Conservation (phyloP, 2,329 filamentous ascomycete genomes). For the Byssoonygena ceratinophila region DNA sequence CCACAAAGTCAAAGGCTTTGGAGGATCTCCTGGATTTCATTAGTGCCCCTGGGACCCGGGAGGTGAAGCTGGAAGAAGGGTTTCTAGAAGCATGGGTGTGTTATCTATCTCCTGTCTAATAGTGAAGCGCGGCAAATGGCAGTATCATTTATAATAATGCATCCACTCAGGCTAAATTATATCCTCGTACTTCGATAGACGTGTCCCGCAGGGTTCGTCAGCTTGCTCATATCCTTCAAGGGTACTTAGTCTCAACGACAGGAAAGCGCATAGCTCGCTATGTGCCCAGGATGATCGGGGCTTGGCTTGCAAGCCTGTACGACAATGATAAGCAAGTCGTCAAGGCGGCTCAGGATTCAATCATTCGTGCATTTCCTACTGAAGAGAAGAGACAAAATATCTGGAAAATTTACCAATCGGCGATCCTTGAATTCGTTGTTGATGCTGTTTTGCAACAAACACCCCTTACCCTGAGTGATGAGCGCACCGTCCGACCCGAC, state of each 20-base stretch:
- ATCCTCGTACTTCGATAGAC: conserved; percentile 83
- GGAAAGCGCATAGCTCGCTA: conserved; percentile 76
- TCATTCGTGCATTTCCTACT: conserved; percentile 64
- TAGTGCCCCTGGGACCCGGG: conserved; percentile 42
- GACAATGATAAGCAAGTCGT: conserved; percentile 71
- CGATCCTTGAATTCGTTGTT: conserved; percentile 71
- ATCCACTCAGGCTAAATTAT: conserved; percentile 59
- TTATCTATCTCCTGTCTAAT: conserved; percentile 22
- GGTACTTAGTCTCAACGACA: conserved; percentile 45
- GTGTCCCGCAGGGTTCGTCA: conserved; percentile 79
- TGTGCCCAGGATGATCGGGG: conserved; percentile 64
- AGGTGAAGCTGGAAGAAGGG: conserved; percentile 62
- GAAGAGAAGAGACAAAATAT: conserved; percentile 68
- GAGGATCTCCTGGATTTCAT: conserved; percentile 68
- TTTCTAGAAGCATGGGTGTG: conserved; percentile 82
- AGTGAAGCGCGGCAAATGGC: conserved; percentile 28
- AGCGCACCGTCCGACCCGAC: conserved; percentile 69
- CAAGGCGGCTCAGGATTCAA: conserved; percentile 64
- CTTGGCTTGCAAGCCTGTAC: conserved; percentile 85
- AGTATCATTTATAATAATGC: conserved; percentile 26
- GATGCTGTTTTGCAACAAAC: conserved; percentile 71
- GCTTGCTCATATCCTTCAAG: conserved; percentile 67
- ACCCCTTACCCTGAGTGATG: conserved; percentile 72
- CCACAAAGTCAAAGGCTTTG: conserved; percentile 79
- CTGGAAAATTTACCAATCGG: conserved; percentile 68